Evolutionary conservation across 495 filamentous ascomycete genomes (phyloP).

Genomic region (Hapsidospora chrysogenum): DNA sequence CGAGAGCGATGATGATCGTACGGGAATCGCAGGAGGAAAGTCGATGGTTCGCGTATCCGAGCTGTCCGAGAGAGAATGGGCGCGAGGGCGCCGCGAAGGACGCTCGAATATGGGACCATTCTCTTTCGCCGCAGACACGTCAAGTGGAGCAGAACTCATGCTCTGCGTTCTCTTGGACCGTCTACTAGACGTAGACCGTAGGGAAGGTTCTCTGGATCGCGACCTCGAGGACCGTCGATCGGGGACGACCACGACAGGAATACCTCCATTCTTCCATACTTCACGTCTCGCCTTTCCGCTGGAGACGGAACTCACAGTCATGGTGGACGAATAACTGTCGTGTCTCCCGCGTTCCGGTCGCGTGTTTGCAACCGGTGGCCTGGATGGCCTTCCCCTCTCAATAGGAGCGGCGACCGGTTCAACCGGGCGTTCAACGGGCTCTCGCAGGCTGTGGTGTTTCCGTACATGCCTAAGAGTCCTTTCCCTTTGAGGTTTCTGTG

Average conservation of each 20-base stretch:
- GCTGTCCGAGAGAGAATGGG: constrained; percentile 28
- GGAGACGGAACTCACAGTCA: constrained; percentile 36
- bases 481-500: constrained; percentile 26
- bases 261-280: constrained; percentile 33
- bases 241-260: constrained; percentile 58
- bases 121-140: constrained; percentile 14
- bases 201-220: constrained; percentile 29
- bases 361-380: constrained; percentile 8
- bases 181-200: constrained; percentile 35
- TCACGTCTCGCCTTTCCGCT: constrained; percentile 37
- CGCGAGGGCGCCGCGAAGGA: constrained; percentile 19
- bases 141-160: constrained; percentile 22
- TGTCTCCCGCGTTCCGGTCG: constrained; percentile 21
- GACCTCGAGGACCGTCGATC: constrained; percentile 48
- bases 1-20: constrained; percentile 48
- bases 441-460: constrained; percentile 34
- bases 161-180: constrained; percentile 28
- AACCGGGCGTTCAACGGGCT: constrained; percentile 23
- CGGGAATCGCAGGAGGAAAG: constrained; percentile 42
- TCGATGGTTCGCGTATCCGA: constrained; percentile 36
- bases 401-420: constrained; percentile 9
- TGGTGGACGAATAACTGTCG: constrained; percentile 42
- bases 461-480: constrained; percentile 52
- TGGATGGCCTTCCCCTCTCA: constrained; percentile 1
- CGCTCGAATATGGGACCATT: constrained; percentile 15